Conservation (phyloP, 2,329 filamentous ascomycete genomes). For the Pseudopithomyces chartarum region DNA sequence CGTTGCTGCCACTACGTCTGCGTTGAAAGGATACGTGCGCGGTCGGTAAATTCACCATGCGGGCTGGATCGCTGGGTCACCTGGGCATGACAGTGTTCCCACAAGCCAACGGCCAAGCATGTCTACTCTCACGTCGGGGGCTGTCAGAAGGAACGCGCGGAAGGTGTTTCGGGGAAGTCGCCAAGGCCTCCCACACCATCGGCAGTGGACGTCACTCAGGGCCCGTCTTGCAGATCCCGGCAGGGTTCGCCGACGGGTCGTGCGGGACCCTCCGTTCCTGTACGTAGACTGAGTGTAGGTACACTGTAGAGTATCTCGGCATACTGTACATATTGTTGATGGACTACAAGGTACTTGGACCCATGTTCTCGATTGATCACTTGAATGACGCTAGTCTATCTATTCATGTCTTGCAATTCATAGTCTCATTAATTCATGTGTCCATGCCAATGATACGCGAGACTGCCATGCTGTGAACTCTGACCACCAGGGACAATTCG, state of each 20-base stretch:
- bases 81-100: slow-evolving; percentile 20
- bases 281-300: too few species aligned
- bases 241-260: neutral
- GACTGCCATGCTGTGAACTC: neutral
- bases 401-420: neutral
- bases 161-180: slow-evolving; percentile 14
- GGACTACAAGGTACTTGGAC: too few species aligned
- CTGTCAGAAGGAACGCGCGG: slow-evolving; percentile 11
- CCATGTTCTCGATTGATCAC: neutral
- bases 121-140: neutral
- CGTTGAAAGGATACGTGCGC: slow-evolving; percentile 19
- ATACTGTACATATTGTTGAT: too few species aligned
- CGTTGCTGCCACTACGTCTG: slow-evolving; percentile 24
- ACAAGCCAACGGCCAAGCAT: slow-evolving; percentile 1
- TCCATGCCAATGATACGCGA: neutral
- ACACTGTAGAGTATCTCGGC: too few species aligned
- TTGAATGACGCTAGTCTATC: neutral
- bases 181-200: slow-evolving; percentile 9
- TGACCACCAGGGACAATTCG: neutral
- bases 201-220: slow-evolving; percentile 11
- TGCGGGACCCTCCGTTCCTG: neutral
- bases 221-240: slow-evolving; percentile 4
- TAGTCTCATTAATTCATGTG: neutral
- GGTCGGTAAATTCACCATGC: slow-evolving; percentile 30
- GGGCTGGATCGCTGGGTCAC: slow-evolving; percentile 16